Conservation (phyloP, 2,329 filamentous ascomycete species). For the Fusarium agapanthi region DNA sequence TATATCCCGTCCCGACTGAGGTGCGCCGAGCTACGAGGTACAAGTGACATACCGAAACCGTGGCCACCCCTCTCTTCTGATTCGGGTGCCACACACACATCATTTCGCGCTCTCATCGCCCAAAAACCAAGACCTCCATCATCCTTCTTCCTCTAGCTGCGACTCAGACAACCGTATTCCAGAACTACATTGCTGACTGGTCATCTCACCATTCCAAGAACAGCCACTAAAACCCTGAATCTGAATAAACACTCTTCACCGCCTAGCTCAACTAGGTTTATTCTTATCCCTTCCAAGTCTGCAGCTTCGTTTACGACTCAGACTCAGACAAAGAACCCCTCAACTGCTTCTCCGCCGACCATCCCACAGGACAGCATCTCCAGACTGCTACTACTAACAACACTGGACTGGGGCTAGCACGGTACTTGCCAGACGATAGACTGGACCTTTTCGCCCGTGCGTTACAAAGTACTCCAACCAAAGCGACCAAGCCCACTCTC, state of each 20-base stretch:
- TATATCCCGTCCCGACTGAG: background rate
- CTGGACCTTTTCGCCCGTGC: conserved; percentile 35
- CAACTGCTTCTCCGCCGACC: conserved; percentile 16
- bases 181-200: conserved; percentile 40
- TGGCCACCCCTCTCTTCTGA: conserved; percentile 13
- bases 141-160: conserved; percentile 31
- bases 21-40: conserved; percentile 18
- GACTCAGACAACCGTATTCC: conserved; percentile 31
- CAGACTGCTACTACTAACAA: conserved; percentile 32
- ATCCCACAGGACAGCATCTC: conserved; percentile 22
- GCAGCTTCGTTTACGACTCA: conserved; percentile 14
- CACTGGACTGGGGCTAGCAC: conserved; percentile 32
- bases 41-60: conserved; percentile 13
- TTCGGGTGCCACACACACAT: conserved; percentile 22
- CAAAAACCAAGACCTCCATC: conserved; percentile 22
- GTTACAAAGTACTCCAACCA: conserved; percentile 32
- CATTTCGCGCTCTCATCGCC: conserved; percentile 22
- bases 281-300: conserved; percentile 3
- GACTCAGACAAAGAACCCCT: conserved; percentile 22
- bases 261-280: conserved; percentile 28
- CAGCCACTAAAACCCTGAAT: conserved; percentile 38
- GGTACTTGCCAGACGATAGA: conserved; percentile 27
- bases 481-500: conserved; percentile 24
- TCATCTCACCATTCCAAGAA: conserved; percentile 42
- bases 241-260: conserved; percentile 35